A percentile compares a stretch with the other conserved stretches of the same genome.
Evolutionary conservation across 2,329 filamentous ascomycete species (phyloP).

Genomic region (Calycina herbarum): DNA sequence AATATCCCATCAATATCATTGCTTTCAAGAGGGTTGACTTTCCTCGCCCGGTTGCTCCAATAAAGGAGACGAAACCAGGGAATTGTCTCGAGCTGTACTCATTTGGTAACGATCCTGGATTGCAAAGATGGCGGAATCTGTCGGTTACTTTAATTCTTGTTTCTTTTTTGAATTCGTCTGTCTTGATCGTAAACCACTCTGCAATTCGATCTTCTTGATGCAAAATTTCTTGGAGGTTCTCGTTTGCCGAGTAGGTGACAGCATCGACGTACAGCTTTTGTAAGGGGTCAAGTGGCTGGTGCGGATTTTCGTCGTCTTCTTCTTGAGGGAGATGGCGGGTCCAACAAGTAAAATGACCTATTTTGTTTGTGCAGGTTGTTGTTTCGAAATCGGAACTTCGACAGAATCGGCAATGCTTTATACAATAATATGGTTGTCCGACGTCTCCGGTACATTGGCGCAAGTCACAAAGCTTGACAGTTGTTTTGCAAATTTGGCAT

Average conservation of each 20-base stretch:
- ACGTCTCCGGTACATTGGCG: conserved; percentile 12
- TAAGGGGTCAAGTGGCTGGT: conserved; percentile 11
- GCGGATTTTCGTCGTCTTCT: conserved; percentile 12
- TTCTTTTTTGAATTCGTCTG: neutral
- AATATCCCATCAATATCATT: conserved; percentile 26
- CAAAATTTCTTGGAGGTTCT: conserved; percentile 5
- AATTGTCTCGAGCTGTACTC: conserved; percentile 21
- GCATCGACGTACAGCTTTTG: conserved; percentile 14
- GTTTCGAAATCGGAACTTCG: conserved; percentile 11
- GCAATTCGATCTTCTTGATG: conserved; percentile 14
- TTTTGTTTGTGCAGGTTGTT: conserved; percentile 5
- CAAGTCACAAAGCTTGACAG: conserved; percentile 9
- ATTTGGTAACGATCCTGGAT: conserved; percentile 14
- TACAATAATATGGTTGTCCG: conserved; percentile 5
- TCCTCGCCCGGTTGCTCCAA: conserved; percentile 27
- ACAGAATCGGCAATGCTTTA: conserved; percentile 13
- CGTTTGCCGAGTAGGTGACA: conserved; percentile 13
- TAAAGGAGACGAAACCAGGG: conserved; percentile 31
- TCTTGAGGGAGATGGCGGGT: conserved; percentile 12
- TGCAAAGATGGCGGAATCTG: conserved; percentile 15
- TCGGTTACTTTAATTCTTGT: conserved; percentile 14
- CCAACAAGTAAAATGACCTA: conserved; percentile 11
- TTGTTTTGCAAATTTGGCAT: conserved; percentile 7
- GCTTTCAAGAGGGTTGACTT: conserved; percentile 30
- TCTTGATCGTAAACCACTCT: conserved; percentile 18